Percentiles rank a stretch among this genome's conserved stretches.
Conservation (phyloP, 345 rosid species). For the Pistacia integerrima region DNA sequence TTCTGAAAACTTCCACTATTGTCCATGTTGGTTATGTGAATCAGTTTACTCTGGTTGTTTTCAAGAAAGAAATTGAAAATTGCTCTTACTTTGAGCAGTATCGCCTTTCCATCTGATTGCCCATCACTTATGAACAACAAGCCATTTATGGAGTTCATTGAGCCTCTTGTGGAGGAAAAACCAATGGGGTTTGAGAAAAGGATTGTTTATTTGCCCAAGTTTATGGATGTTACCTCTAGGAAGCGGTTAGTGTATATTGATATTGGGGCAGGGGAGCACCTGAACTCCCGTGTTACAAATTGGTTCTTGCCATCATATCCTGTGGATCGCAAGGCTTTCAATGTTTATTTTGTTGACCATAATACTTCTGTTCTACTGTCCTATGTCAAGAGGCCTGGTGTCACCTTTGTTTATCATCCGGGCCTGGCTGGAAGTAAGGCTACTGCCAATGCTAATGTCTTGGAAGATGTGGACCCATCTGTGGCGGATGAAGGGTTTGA, state of each 20-base stretch:
- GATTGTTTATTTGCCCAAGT: constrained; percentile 64
- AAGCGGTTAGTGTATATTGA: constrained; percentile 66
- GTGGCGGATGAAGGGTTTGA: constrained; percentile 63
- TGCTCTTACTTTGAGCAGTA: constrained; percentile 44
- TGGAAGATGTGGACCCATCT: constrained; percentile 51
- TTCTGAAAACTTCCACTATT: constrained; percentile 65
- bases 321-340: constrained; percentile 53
- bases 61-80: constrained; percentile 52
- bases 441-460: background rate
- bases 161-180: constrained; percentile 59
- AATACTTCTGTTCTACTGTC: constrained; percentile 74
- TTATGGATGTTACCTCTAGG: constrained; percentile 47
- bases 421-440: constrained; percentile 55
- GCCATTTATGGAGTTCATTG: constrained; percentile 50
- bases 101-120: constrained; percentile 62
- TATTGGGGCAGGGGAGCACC: constrained; percentile 66
- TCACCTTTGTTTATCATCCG: constrained; percentile 78
- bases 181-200: constrained; percentile 39
- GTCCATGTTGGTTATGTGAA: constrained; percentile 63
- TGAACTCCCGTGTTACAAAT: constrained; percentile 38
- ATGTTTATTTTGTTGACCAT: constrained; percentile 74
- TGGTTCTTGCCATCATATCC: constrained; percentile 81
- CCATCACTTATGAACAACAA: constrained; percentile 46
- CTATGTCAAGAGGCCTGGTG: constrained; percentile 65
- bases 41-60: constrained; percentile 65